Base-by-base conservation (phyloP, 805 yeast genomes). In the Dipodascopsis tothii region DNA sequence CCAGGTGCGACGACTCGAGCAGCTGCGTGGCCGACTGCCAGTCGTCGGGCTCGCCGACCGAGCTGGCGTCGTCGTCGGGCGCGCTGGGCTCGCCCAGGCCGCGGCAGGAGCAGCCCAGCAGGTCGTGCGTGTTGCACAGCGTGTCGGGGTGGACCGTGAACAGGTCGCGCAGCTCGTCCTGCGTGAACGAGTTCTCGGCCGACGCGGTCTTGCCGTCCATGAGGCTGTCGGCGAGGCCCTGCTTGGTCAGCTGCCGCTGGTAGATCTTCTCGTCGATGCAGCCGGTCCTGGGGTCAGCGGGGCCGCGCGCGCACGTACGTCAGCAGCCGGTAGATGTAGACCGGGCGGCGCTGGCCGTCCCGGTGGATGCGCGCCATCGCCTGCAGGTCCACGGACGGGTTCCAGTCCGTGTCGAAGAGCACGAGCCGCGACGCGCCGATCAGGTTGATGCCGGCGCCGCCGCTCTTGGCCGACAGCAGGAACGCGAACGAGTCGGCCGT, bases 361-460 rank as follows among this genome's bases (percentile, higher is more conserved):
- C 98, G 70, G 59, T 90, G 95, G 4, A 92, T 80, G 50, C 98
- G 68, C 1, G 96, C 95, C 94, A 90, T 84, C 0, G 96, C 95
- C 61, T 92, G 98, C 27, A 83, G 61, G 58, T 92, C 98, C 9
- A 81, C 72, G 0, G 96, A 77, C 0, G 98, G 98, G 52, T 92
- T 92, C 98, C 98, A 92, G 58, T 92, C 97, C 51, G 92, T 85
- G 60, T 92, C 98, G 58, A 84, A 82, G 19, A 92, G 65, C 3
- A 92, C 72, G 33, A 92, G 65, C 21, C 97, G 66, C 0, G 94
- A 84, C 0, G 94, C 98, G 0, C 97, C 98, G 27, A 84, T 74
- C 27, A 92, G 67, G 57, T 92, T 92, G 34, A 92, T 68, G 0
- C 98, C 98, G 47, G 83, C 80, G 49, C 98, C 98, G 3, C 98